Conservation (phyloP, 1,139 yeast genomes). For the Tardiomyces digboiensis region DNA sequence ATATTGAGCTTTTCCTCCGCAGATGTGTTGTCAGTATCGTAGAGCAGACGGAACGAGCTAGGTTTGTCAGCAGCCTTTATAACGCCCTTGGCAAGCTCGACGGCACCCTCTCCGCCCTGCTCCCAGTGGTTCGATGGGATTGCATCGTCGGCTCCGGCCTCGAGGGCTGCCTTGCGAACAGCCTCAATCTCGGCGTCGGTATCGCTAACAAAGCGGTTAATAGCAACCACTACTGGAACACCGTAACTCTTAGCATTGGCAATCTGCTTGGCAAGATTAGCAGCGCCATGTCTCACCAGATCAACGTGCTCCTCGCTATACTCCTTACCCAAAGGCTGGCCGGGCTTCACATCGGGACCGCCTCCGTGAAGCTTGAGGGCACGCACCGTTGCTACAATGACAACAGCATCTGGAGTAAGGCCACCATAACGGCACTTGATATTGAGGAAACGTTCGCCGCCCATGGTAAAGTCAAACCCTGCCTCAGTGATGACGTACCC, state of each 20-base stretch:
- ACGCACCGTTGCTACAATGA: constrained; percentile 94
- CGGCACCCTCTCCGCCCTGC: constrained; percentile 95
- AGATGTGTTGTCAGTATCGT: constrained; percentile 55
- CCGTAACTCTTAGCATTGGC: constrained; percentile 80
- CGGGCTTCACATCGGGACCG: constrained; percentile 97
- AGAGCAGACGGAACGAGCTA: constrained; percentile 61
- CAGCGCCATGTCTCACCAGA: constrained; percentile 73
- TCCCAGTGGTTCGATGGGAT: constrained; percentile 97
- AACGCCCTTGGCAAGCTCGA: constrained; percentile 78
- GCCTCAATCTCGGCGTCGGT: constrained; percentile 75
- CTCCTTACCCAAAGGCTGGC: constrained; percentile 79
- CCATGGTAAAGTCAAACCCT: constrained; percentile 99
- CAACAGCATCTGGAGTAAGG: constrained; percentile 82
- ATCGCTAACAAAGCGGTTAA: constrained; percentile 86
- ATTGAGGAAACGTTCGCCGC: constrained; percentile 96
- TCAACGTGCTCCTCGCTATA: constrained; percentile 83
- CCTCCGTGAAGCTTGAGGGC: constrained; percentile 98
- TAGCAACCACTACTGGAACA: constrained; percentile 91
- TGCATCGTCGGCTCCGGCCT: constrained; percentile 93
- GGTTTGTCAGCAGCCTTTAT: constrained; percentile 49
- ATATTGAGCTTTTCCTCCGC: constrained; percentile 77
- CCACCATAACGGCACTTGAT: constrained; percentile 95
- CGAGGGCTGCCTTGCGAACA: constrained; percentile 72
- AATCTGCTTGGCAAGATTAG: constrained; percentile 88
- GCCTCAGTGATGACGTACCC: constrained; percentile 98